Conservation (phyloP, 2,329 filamentous ascomycete species). For the Exserohilum rostratum region DNA sequence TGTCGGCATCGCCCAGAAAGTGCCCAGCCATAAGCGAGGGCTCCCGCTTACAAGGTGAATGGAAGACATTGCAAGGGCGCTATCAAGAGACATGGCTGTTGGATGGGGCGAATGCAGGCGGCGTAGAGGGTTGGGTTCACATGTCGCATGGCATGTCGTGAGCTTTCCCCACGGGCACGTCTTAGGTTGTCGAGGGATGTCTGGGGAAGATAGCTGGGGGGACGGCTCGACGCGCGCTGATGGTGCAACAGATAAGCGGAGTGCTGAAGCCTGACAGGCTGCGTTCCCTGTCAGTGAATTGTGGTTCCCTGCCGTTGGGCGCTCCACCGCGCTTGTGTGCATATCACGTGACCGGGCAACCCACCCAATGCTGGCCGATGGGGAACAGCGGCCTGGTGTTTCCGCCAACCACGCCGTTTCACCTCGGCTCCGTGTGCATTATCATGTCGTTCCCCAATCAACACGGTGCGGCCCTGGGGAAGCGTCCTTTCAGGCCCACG, state of each 20-base stretch:
- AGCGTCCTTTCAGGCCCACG: constrained; percentile 7
- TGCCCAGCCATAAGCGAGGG: constrained; percentile 11
- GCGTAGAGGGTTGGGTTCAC: not conserved
- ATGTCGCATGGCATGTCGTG: constrained; percentile 3
- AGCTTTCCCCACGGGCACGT: constrained; percentile 7
- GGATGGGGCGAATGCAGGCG: not conserved
- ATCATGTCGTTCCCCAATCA: not conserved
- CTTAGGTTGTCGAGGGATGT: constrained; percentile 3
- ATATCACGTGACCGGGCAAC: constrained; percentile 2
- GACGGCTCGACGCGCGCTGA: constrained; percentile 11
- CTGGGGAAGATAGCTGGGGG: constrained; percentile 6
- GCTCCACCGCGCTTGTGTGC: not conserved
- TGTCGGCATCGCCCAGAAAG: constrained; percentile 5
- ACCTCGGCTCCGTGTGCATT: constrained; percentile 9
- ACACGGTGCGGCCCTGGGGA: constrained; percentile 2
- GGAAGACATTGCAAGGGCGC: constrained; percentile 1
- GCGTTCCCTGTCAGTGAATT: not conserved
- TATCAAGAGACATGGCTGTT: constrained; percentile 1
- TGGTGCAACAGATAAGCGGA: constrained; percentile 7
- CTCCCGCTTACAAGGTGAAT: constrained; percentile 5
- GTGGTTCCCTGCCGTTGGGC: constrained; percentile 1
- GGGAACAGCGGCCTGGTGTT: constrained; percentile 2
- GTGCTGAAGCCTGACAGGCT: not conserved
- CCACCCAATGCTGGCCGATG: not conserved
- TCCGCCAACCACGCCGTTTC: constrained; percentile 14